Evolutionary conservation across 768 basidiomycete species (phyloP).

Genomic region (Lactarius sp.): DNA sequence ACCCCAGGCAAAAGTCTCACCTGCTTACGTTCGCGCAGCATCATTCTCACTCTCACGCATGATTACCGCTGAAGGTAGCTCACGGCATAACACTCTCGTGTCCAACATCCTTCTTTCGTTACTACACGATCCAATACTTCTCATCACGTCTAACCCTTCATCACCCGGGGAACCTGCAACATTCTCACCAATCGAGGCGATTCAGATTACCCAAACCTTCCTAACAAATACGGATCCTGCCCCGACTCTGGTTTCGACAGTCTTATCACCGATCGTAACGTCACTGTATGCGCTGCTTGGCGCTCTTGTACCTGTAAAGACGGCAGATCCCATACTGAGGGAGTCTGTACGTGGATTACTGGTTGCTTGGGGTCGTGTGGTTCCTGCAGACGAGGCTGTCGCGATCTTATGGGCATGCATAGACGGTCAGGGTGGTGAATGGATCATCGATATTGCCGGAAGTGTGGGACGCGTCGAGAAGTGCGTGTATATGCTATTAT

Average conservation of each 20-base stretch:
- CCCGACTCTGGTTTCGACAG: slow-evolving; percentile 53
- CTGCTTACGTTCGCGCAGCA: slow-evolving; percentile 52
- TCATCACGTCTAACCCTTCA: slow-evolving; percentile 9
- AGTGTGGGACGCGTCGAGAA: slow-evolving; percentile 39
- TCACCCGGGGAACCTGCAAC: slow-evolving; percentile 4
- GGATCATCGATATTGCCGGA: slow-evolving; percentile 55
- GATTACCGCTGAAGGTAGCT: slow-evolving; percentile 39
- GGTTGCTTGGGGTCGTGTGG: slow-evolving; percentile 70
- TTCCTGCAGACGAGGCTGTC: slow-evolving; percentile 47
- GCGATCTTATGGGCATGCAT: slow-evolving; percentile 58
- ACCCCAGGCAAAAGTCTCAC: slow-evolving; percentile 33
- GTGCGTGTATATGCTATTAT: slow-evolving; percentile 37
- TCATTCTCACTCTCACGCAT: slow-evolving; percentile 68
- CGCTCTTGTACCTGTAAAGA: slow-evolving; percentile 48
- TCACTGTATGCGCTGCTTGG: slow-evolving; percentile 60
- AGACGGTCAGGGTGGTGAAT: slow-evolving; percentile 43
- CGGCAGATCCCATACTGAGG: slow-evolving; percentile 59
- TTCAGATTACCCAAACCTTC: slow-evolving; percentile 51
- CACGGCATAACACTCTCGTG: slow-evolving; percentile 31
- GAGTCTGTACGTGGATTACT: slow-evolving; percentile 58
- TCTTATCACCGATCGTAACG: slow-evolving; percentile 66
- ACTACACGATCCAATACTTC: slow-evolving; percentile 51
- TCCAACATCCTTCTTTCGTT: slow-evolving; percentile 40
- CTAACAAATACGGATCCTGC: slow-evolving; percentile 78
- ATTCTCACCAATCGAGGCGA: slow-evolving; percentile 35